Evolutionary conservation across 768 basidiomycete genomes (phyloP), one percentile per base, ranked within the genome.

Genomic region (Lentinula sp.): DNA sequence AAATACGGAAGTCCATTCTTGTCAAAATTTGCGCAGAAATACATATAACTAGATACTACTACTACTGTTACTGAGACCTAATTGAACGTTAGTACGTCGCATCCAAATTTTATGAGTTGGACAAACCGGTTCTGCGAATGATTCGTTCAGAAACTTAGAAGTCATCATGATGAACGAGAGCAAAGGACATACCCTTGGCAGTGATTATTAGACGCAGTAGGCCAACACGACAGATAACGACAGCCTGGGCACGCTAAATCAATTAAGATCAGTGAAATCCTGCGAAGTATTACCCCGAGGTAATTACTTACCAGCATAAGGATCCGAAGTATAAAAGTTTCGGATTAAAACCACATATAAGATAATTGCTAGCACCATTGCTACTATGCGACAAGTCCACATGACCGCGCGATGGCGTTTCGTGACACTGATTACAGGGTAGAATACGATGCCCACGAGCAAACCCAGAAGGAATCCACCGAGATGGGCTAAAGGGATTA

Each of bases 261-360:
- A 59, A 13, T 20, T 43, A 39, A 59, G 50, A 6, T 43, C 23
- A 20, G 41, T 53, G 64, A 10, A 63, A 54, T 16, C 20, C 28
- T 28, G 28, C 4, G 28, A 28, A 23, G 16, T 20, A 56, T 62
- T n/a, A 39, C 28, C 32, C 61, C 59, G 12, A 48, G 61, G 61
- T 13, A 16, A 55, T 59, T 54, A 73, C 83, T 62, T 76, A 85
- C 93, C 92, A 12, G 87, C 87, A 69, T 90, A 90, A 35, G 95
- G 92, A 71, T 97, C 81, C 48, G 84, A 85, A 1, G 85, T 93
- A 70, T 95, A 97, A 71, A 98, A 98, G 72, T 98, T 98, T 62
- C 86, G 79, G 39, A 81, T 81, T 50, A 98, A 79, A 13, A 95
- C 79, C 39, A 95, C 88, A 65, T 87, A 98, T 20, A 96, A 79